Base-by-base conservation (phyloP, 164 flowering plant genomes). In the Liquidambar formosana region DNA sequence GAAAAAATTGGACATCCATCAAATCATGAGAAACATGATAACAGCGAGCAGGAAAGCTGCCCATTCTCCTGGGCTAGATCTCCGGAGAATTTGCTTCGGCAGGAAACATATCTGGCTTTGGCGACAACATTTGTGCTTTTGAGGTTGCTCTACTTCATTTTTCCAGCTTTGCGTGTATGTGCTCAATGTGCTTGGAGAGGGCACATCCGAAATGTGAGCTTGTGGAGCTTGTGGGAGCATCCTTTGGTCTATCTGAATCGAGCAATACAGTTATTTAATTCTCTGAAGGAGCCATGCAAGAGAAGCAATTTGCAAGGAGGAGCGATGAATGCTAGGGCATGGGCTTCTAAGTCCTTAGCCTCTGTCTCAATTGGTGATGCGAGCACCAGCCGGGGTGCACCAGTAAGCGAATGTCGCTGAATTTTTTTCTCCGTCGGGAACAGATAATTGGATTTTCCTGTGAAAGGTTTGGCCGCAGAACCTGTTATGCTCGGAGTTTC, bases 311-410 rank as follows among this genome's bases (percentile, higher is more conserved):
- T 94, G 79, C 97, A 88, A 80, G 97, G 79, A 77, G 94, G 97
- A 69, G 94, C 95, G 51, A 75, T 83, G 78, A 91, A 85, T 73
- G 97, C 98, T 26, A 80, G 82, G 65, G 91, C 85, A 8, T 91
- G 98, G 98, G 98, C 98, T 48, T 93, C 98, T 6, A 91, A 93
- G 73, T 93, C 98, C 10, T 73, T 91, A 41, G 98, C 92, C 10
- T 88, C 95, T 0, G 96, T 94, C 65, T 87, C 97, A n/a, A 86
- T 94, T 62, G 94, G 96, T 33, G 96, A 91, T 68, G 82, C 88
- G 51, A 84, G 89, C 81, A 72, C 84, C 12, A 81, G 88, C 77
- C 66, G 87, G 58, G 68, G 28, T 57, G 70, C 64, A 14, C 45
- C 75, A 26, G 66, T 70, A 41, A 78, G 78, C 65, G 80, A 64